These are phyloP conservation scores for Xenosphaeropsis pyriputrescens DNA, from an alignment of 2,329 filamentous ascomycete species.

Conservation along the genomic window DNA sequence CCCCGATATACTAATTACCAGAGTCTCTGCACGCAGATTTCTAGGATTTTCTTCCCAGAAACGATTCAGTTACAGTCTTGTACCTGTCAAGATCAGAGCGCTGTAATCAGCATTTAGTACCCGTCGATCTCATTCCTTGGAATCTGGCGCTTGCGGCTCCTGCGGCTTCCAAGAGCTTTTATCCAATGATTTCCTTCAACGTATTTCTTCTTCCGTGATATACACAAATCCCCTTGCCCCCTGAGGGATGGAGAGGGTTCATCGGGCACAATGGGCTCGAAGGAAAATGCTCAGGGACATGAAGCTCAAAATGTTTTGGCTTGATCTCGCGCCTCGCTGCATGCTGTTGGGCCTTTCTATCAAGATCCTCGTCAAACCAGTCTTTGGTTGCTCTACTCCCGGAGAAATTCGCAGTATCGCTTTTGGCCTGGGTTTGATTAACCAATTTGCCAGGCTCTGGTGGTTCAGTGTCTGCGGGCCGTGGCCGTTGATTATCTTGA, in stretches of 20 bases:
- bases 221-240: constrained; percentile 22
- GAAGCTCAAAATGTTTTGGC: constrained; percentile 17
- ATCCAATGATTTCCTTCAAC: not conserved
- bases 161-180: no score
- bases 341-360: not conserved
- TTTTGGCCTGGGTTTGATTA: not conserved
- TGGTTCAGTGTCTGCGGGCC: not conserved
- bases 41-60: no score
- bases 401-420: no score
- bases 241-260: constrained; percentile 21
- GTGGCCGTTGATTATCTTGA: not conserved
- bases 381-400: not conserved
- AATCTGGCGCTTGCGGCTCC: no score
- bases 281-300: constrained; percentile 27
- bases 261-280: constrained; percentile 26
- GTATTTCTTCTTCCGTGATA: constrained; percentile 21
- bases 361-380: not conserved
- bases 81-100: no score
- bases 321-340: not conserved
- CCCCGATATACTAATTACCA: no score
- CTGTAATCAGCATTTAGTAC: no score
- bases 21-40: no score
- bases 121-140: no score
- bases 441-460: not conserved
- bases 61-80: no score